Evolutionary conservation across 805 yeast genomes (phyloP).

Genomic region (Lipomyces kockii): DNA sequence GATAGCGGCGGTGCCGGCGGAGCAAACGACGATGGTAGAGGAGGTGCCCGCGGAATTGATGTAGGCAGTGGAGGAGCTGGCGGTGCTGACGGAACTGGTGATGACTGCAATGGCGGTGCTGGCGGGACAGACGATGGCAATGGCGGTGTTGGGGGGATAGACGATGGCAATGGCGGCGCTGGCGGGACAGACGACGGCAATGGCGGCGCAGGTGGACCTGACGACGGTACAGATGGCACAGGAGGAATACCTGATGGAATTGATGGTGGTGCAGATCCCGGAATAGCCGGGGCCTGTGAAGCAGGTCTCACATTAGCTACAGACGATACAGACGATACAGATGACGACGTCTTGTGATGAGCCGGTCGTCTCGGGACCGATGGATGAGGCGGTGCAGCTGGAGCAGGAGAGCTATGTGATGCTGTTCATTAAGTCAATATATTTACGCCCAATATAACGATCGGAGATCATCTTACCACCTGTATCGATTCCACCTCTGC

Average conservation of each 20-base stretch:
- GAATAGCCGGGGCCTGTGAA: slow-evolving; percentile 18
- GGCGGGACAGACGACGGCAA: slow-evolving; percentile 32
- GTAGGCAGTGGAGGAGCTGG: slow-evolving; percentile 11
- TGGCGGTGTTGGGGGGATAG: slow-evolving; percentile 25
- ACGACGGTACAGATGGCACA: slow-evolving; percentile 10
- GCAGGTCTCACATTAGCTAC: neutral
- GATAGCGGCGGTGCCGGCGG: slow-evolving; percentile 14
- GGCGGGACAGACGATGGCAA: slow-evolving; percentile 24
- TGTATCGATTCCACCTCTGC: slow-evolving; percentile 45
- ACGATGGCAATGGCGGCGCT: slow-evolving; percentile 32
- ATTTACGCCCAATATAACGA: neutral
- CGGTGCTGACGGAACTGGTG: slow-evolving; percentile 3
- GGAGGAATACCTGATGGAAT: slow-evolving; percentile 11
- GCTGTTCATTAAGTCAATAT: slow-evolving; percentile 4
- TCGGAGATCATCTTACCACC: slow-evolving; percentile 31
- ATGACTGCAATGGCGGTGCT: slow-evolving; percentile 34
- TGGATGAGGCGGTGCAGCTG: slow-evolving; percentile 23
- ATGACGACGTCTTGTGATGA: slow-evolving; percentile 28
- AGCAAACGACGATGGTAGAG: slow-evolving; percentile 42
- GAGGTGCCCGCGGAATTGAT: slow-evolving; percentile 41
- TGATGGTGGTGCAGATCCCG: slow-evolving; percentile 16
- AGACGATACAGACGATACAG: slow-evolving; percentile 22
- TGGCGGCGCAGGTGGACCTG: slow-evolving; percentile 12
- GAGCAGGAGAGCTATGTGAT: slow-evolving; percentile 14
- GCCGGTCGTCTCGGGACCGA: slow-evolving; percentile 29